phyloP scores from a whole-genome alignment of 2,329 filamentous ascomycete genomes.

The Exserohilum turcica region DNA sequence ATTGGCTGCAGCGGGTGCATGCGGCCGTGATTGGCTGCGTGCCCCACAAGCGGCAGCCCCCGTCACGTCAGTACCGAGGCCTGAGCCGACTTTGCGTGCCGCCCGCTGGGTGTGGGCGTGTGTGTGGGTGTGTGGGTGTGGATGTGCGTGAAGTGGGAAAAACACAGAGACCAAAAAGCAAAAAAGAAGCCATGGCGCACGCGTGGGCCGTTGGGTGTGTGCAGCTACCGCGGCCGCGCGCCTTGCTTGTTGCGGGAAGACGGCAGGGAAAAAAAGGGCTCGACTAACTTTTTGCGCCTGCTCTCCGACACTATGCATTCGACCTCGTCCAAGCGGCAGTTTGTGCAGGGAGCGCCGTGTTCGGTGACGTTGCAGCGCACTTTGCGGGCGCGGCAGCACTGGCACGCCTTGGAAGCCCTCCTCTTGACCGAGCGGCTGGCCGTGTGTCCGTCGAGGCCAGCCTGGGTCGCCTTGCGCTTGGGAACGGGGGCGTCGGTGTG shows the following conservation, averaged over 20 bases:
- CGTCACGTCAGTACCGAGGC: slow-evolving; percentile 19
- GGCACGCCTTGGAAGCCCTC: slow-evolving; percentile 88
- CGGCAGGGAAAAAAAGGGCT: slow-evolving; percentile 22
- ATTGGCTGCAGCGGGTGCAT: slow-evolving; percentile 13
- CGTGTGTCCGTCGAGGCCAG: slow-evolving; percentile 58
- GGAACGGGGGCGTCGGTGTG: slow-evolving; percentile 43
- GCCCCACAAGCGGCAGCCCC: slow-evolving; percentile 28
- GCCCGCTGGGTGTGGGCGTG: no score
- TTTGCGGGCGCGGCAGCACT: slow-evolving; percentile 85
- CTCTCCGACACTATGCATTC: slow-evolving; percentile 73
- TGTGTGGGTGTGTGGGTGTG: no score
- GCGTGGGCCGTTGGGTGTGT: no score
- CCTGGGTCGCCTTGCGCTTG: slow-evolving; percentile 64
- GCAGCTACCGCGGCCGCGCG: no score
- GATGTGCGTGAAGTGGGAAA: no score
- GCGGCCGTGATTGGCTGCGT: slow-evolving; percentile 23
- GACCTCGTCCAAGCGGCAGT: slow-evolving; percentile 80
- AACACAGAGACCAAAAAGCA: no score
- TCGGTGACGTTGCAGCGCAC: slow-evolving; percentile 94
- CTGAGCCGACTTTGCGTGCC: slow-evolving; percentile 28
- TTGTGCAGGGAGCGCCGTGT: slow-evolving; percentile 80
- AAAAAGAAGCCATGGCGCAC: slow-evolving; percentile 5
- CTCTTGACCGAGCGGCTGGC: slow-evolving; percentile 70
- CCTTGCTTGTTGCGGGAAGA: slow-evolving; percentile 24
- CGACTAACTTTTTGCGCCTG: slow-evolving; percentile 80